A percentile compares a stretch with the other conserved stretches of the same genome.
Conservation (phyloP, 2,329 filamentous ascomycete species). For the Epichloe sibirici region DNA sequence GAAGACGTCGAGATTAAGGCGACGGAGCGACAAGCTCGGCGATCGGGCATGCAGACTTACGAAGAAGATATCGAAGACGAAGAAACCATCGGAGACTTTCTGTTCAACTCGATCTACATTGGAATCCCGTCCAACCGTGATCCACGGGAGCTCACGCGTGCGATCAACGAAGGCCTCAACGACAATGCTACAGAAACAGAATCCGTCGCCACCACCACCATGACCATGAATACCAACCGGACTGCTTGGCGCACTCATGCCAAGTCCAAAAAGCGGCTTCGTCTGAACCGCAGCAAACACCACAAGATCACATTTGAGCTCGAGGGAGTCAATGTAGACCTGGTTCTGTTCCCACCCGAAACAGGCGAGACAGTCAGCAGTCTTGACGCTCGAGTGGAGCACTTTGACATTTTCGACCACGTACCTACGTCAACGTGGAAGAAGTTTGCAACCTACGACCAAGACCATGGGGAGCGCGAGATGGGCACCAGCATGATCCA, state of each 20-base stretch:
- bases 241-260: slow-evolving; percentile 29
- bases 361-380: slow-evolving; percentile 78
- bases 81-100: slow-evolving; percentile 80
- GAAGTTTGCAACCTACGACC: slow-evolving; percentile 91
- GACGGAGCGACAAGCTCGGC: slow-evolving; percentile 55
- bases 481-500: slow-evolving; percentile 83
- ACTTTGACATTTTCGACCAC: slow-evolving; percentile 87
- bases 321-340: slow-evolving; percentile 67
- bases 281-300: slow-evolving; percentile 70
- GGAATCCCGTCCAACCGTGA: slow-evolving; percentile 80
- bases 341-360: slow-evolving; percentile 66
- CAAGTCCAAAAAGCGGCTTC: slow-evolving; percentile 47
- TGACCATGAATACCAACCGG: slow-evolving; percentile 44
- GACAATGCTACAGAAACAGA: slow-evolving; percentile 82
- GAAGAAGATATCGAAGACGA: slow-evolving; percentile 70
- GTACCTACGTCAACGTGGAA: slow-evolving; percentile 94
- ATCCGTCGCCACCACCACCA: slow-evolving; percentile 68
- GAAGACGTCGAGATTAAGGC: slow-evolving; percentile 77
- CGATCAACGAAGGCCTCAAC: slow-evolving; percentile 81
- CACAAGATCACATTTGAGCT: slow-evolving; percentile 97
- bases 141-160: slow-evolving; percentile 64
- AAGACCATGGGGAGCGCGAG: slow-evolving; percentile 76
- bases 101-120: slow-evolving; percentile 99
- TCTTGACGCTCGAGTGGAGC: slow-evolving; percentile 67
- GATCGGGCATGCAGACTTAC: slow-evolving; percentile 42